A percentile compares a stretch with the other conserved stretches of the same genome.
phyloP scores from a whole-genome alignment of 2,329 filamentous ascomycete species.

The Apiospora malaysiana region DNA sequence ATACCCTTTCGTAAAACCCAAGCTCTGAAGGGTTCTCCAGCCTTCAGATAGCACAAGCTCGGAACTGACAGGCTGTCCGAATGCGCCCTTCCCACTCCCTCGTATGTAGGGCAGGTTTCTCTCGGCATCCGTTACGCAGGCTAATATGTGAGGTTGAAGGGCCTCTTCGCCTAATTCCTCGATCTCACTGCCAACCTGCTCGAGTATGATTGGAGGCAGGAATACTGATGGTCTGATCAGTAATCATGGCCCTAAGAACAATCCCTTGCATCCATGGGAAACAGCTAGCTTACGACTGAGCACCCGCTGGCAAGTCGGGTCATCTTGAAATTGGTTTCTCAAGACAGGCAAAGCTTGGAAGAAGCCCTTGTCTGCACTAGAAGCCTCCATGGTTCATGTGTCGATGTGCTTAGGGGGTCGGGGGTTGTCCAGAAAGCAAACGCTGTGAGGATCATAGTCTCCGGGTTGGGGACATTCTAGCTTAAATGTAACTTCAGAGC shows the following conservation, averaged over 20 bases:
- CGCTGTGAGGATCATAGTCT: background rate
- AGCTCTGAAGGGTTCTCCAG: conserved; percentile 67
- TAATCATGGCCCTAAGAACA: background rate
- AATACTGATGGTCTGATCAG: conserved; percentile 49
- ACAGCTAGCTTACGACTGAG: conserved; percentile 27
- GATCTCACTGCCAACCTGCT: conserved; percentile 50
- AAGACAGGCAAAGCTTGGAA: conserved; percentile 30
- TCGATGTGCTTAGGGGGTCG: background rate
- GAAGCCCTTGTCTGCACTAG: conserved; percentile 41
- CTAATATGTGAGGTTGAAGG: conserved; percentile 59
- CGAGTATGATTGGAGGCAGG: conserved; percentile 48
- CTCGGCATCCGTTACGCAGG: conserved; percentile 68
- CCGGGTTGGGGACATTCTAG: background rate
- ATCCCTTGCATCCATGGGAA: background rate
- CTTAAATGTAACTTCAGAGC: background rate
- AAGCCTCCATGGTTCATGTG: conserved; percentile 33
- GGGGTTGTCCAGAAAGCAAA: background rate
- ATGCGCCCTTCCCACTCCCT: conserved; percentile 63
- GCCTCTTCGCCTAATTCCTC: conserved; percentile 57
- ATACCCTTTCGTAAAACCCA: conserved; percentile 61
- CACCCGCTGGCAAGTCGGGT: conserved; percentile 30
- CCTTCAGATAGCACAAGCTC: conserved; percentile 69
- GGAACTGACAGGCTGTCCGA: conserved; percentile 61
- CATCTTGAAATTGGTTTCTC: conserved; percentile 32
- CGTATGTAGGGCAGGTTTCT: conserved; percentile 65